Conservation (phyloP, 768 basidiomycete genomes). For the Leccinellum albellum region DNA sequence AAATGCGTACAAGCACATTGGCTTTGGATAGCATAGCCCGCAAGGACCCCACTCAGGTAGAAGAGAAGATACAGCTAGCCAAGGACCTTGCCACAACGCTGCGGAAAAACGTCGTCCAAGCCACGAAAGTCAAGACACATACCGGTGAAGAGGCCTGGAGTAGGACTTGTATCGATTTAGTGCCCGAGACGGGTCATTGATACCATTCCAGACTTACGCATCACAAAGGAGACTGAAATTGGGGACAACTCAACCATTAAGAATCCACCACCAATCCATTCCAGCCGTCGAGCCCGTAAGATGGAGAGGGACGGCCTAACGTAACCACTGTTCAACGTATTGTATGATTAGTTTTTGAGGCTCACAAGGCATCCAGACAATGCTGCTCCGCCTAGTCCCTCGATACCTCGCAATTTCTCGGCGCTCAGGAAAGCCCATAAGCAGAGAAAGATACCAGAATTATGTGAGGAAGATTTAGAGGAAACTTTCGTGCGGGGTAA, state of each 20-base stretch:
- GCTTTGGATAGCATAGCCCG: slow-evolving; percentile 40
- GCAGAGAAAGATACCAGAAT: slow-evolving; percentile 57
- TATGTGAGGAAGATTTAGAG: slow-evolving; percentile 78
- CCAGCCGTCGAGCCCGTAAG: slow-evolving; percentile 46
- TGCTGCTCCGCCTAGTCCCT: slow-evolving; percentile 31
- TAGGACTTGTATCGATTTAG: slow-evolving; percentile 29
- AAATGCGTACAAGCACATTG: slow-evolving; percentile 55
- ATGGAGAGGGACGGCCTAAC: slow-evolving; percentile 36
- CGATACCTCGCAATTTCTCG: slow-evolving; percentile 51
- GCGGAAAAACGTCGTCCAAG: slow-evolving; percentile 85
- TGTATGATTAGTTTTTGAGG: slow-evolving; percentile 26
- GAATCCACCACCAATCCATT: slow-evolving; percentile 44
- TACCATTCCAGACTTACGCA: slow-evolving; percentile 53
- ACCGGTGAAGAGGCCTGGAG: slow-evolving; percentile 52
- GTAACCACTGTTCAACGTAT: slow-evolving; percentile 27
- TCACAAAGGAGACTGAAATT: slow-evolving; percentile 80
- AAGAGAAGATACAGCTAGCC: slow-evolving; percentile 54
- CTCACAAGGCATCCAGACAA: slow-evolving; percentile 28
- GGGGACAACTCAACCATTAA: slow-evolving; percentile 83
- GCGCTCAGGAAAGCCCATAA: slow-evolving; percentile 68
- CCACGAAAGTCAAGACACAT: slow-evolving; percentile 40
- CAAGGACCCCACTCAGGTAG: slow-evolving; percentile 45
- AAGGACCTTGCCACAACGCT: slow-evolving; percentile 72
- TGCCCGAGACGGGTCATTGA: background rate
- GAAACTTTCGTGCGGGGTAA: slow-evolving; percentile 84